phyloP scores from a whole-genome alignment of 306 rosid genomes.

The Lupinus albus region DNA sequence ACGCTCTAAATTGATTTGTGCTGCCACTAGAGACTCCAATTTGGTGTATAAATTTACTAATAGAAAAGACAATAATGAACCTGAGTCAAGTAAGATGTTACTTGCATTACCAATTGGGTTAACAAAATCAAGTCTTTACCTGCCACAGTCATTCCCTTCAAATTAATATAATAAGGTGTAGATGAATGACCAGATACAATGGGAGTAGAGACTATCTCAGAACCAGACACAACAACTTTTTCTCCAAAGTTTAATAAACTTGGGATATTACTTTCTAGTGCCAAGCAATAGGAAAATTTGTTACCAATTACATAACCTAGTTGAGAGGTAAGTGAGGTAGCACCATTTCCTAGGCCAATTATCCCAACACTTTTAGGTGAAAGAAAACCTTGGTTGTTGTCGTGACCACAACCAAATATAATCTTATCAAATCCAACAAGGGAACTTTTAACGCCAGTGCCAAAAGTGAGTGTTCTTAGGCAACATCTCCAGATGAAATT shows the following conservation, averaged over 20 bases:
- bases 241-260: not conserved
- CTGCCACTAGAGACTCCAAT: too few species aligned
- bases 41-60: too few species aligned
- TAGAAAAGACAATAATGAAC: too few species aligned
- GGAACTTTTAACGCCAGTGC: conserved; percentile 35
- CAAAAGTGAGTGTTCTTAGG: conserved; percentile 50
- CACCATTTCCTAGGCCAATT: conserved; percentile 53
- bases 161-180: not conserved
- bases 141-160: conserved; percentile 1
- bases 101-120: too few species aligned
- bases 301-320: too few species aligned
- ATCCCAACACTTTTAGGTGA: too few species aligned
- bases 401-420: conserved; percentile 53
- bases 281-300: conserved; percentile 62
- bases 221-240: too few species aligned
- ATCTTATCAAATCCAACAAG: conserved; percentile 15
- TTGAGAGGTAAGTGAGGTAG: conserved; percentile 46
- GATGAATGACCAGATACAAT: not conserved
- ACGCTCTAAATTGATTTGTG: too few species aligned
- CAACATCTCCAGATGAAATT: conserved; percentile 36
- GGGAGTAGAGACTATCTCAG: conserved; percentile 1
- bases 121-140: too few species aligned
- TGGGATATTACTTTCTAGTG: too few species aligned
- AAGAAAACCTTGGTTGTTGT: conserved; percentile 43
- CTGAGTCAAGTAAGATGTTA: too few species aligned